A percentile compares a stretch with the other conserved stretches of the same genome.
These are phyloP conservation scores for Globisporangium okanoganense DNA, from an alignment of 352 stramenopile species.

Conservation along the genomic window DNA sequence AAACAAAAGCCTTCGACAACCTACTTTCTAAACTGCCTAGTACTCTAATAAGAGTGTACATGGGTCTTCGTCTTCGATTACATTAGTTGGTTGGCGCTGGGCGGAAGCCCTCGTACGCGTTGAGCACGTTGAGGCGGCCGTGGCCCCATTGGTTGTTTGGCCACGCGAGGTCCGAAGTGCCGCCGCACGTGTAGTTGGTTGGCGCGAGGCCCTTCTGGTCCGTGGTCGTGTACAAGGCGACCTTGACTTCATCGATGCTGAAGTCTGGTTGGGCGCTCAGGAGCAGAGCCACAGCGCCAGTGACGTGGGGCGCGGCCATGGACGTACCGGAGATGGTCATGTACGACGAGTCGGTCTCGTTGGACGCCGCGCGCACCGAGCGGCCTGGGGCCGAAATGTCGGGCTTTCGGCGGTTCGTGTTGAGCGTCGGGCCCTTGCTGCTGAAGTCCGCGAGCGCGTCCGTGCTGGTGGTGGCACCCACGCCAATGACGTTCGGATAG, in stretches of 20 bases:
- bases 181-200: slow-evolving; percentile 21
- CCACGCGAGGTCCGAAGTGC: slow-evolving; percentile 19
- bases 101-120: slow-evolving; percentile 20
- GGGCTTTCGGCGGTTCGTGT: slow-evolving; percentile 17
- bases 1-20: too few relatives aligned
- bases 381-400: slow-evolving; percentile 24
- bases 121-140: slow-evolving; percentile 17
- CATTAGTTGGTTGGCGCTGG: slow-evolving; percentile 5
- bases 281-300: slow-evolving; percentile 19
- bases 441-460: slow-evolving; percentile 23
- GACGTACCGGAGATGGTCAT: slow-evolving; percentile 13
- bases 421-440: slow-evolving; percentile 21
- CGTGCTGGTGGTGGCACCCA: slow-evolving; percentile 22
- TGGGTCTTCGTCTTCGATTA: too few relatives aligned
- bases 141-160: slow-evolving; percentile 42
- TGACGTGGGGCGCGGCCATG: slow-evolving; percentile 25
- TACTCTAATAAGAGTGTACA: too few relatives aligned
- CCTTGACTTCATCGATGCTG: slow-evolving; percentile 11
- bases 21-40: too few relatives aligned
- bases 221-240: slow-evolving; percentile 8
- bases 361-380: slow-evolving; percentile 9
- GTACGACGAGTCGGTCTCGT: slow-evolving; percentile 3
- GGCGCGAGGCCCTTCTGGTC: slow-evolving; percentile 8
- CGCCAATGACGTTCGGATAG: slow-evolving; percentile 28
- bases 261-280: slow-evolving; percentile 12